phyloP scores from a whole-genome alignment of 305 asterid genomes.

The Fraxinus paxiana region DNA sequence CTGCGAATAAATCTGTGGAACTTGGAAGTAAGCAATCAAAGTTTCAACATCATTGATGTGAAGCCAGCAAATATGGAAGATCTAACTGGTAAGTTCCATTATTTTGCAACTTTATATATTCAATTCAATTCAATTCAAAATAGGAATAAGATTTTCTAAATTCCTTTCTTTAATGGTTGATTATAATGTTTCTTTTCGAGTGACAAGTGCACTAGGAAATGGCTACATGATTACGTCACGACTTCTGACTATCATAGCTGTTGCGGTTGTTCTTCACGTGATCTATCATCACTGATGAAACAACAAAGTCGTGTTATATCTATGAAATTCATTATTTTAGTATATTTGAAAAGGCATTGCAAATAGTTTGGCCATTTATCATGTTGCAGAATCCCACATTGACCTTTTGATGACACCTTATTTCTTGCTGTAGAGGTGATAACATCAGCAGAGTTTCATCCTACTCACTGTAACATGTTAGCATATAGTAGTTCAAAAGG shows the following conservation, averaged over 20 bases:
- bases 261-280: background rate
- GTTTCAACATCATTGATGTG: conserved; percentile 96
- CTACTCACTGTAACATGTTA: conserved; percentile 85
- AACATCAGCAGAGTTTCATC: conserved; percentile 97
- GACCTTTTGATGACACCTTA: conserved; percentile 16
- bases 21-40: conserved; percentile 94
- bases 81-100: conserved; percentile 62
- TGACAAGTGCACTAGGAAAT: background rate
- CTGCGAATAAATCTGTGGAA: conserved; percentile 96
- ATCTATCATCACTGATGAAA: background rate
- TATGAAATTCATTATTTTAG: background rate
- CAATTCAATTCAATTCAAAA: background rate
- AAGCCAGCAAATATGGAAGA: conserved; percentile 98
- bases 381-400: conserved; percentile 2
- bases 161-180: conserved; percentile 4
- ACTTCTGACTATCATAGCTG: conserved; percentile 11
- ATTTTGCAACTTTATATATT: background rate
- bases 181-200: background rate
- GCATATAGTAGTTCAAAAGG: conserved; percentile 99
- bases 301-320: conserved; percentile 9
- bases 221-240: conserved; percentile 1
- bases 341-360: background rate
- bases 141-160: background rate
- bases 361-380: conserved; percentile 1
- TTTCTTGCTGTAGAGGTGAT: conserved; percentile 80